Conservation (phyloP, 306 rosid genomes). For the Rosa chinensis region DNA sequence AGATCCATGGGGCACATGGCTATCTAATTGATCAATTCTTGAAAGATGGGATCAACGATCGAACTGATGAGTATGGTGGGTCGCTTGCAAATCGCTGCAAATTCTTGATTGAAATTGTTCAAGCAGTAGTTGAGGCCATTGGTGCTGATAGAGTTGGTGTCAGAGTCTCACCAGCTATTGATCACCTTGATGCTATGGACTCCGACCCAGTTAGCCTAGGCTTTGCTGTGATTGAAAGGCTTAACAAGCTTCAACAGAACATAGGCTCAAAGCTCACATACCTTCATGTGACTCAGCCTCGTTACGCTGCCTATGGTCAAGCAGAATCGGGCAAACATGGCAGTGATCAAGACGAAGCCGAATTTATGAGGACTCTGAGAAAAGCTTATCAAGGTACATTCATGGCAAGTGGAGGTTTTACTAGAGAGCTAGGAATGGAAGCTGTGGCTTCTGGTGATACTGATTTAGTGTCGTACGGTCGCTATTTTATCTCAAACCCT, state of each 20-base stretch:
- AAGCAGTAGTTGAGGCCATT: conserved; percentile 59
- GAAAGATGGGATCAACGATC: conserved; percentile 51
- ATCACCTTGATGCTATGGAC: conserved; percentile 85
- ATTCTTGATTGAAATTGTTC: conserved; percentile 60
- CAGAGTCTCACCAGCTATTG: conserved; percentile 88
- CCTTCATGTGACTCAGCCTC: conserved; percentile 90
- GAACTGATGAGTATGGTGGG: conserved; percentile 74
- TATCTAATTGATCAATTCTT: conserved; percentile 60
- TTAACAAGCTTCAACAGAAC: conserved; percentile 63
- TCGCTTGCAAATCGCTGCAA: conserved; percentile 61
- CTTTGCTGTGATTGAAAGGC: conserved; percentile 69
- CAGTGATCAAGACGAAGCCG: conserved; percentile 60
- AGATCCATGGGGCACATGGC: conserved; percentile 93
- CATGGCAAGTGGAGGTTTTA: conserved; percentile 85
- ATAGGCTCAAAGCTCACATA: conserved; percentile 57
- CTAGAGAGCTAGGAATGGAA: conserved; percentile 71
- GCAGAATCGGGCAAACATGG: conserved; percentile 43
- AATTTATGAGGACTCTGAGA: conserved; percentile 54
- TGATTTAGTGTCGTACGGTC: conserved; percentile 82
- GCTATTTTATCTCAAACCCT: conserved; percentile 75
- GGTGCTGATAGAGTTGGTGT: conserved; percentile 64
- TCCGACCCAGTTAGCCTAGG: conserved; percentile 77
- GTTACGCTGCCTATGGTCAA: conserved; percentile 72
- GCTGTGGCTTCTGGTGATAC: conserved; percentile 70
- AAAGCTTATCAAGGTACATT: conserved; percentile 74